Base-by-base conservation (phyloP, 805 yeast species). In the Cyberlindnera sargentensis region DNA sequence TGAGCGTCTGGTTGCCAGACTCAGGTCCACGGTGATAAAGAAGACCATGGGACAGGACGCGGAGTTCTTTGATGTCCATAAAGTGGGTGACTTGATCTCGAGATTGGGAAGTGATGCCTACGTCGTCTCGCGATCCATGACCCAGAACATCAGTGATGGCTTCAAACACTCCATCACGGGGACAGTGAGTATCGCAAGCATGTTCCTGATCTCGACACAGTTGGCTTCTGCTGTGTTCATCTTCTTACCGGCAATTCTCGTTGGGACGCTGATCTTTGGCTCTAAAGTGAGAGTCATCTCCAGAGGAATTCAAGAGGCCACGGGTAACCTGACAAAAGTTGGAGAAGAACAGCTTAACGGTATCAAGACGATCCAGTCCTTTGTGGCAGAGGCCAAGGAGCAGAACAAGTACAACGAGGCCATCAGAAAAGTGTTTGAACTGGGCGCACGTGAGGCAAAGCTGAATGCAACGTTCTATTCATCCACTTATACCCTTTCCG, bases 131-230 rank as follows among this genome's bases (percentile, higher is more conserved):
- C 76, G 88, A 51, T 81, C 96, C 0, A 76, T 93, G 49, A 87
- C 97, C 24, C 95, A 87, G 53, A 91, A 91, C 60, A 73, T 91
- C 28, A 84, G 95, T 46, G 98, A 91, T 62, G 99, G 99, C 6
- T 73, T 84, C 43, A 73, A 96, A 49, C 81, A 96, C 1, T 61
- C 80, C 0, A 80, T 91, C 34, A 78, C 87, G 51, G 96, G 96
- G 2, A 68, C 76, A 30, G 93, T 87, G 31, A 96, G 97, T 23
- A 67, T 89, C 31, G 78, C 85, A 3, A 86, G 90, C 89, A 93
- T 91, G 99, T 70, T 87, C 44, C 78, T 80, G 47, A 90, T 91
- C 31, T 84, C 95, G 24, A 72, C 85, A 53, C 80, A 87, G 53
- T 71, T 91, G 47, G 87, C 97, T 0, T 78, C 82, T 5, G 78